Evolutionary conservation across 371 early-diverging fungal genomes (phyloP), one percentile per base, ranked within the genome.

Genomic region (Mortierella sp.): DNA sequence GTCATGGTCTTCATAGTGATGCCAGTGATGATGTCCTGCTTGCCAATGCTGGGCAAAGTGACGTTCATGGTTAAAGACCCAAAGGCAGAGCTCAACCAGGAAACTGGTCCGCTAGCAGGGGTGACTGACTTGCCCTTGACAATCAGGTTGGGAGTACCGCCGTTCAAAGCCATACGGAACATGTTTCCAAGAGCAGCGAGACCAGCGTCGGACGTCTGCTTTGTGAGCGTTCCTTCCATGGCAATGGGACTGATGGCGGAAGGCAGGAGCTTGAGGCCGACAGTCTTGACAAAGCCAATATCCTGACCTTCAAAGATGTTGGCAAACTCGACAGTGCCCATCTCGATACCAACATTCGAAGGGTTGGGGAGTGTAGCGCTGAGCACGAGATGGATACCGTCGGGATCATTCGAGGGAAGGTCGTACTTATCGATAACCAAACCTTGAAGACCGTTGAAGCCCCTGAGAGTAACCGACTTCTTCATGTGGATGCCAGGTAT

Each of bases 21-120:
- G 23, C 81, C 72, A 24, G 81, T 80, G 42, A 85, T 83, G 39
- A 85, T 64, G 1, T 81, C 68, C 28, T 83, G 80, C 32, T 72
- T 71, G 49, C 67, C 64, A 30, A 81, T 80, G 37, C 82, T 82
- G 49, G 87, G 87, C 15, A 88, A 69, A 4, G 80, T 46, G 23
- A 86, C 84, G 30, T 83, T 81, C 50, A 88, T 81, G 21, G 64
- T 79, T 50, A 88, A 70, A 5, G 85, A 64, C 50, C 79, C 68
- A 81, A 88, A 85, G 43, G 84, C 88, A 60, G 79, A 50, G 27
- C 79, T 81, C 34, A 88, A 72, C 87, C 88, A 88, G 24, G 80
- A 67, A 50, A 86, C 86, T 46, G 81, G 81, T 6, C 87, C 86
- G 39, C 71, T 76, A 2, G 81, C 71, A 44, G 85, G 85, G 39